Base-by-base conservation (phyloP, 306 rosid genomes). In the Quercus cerris region DNA sequence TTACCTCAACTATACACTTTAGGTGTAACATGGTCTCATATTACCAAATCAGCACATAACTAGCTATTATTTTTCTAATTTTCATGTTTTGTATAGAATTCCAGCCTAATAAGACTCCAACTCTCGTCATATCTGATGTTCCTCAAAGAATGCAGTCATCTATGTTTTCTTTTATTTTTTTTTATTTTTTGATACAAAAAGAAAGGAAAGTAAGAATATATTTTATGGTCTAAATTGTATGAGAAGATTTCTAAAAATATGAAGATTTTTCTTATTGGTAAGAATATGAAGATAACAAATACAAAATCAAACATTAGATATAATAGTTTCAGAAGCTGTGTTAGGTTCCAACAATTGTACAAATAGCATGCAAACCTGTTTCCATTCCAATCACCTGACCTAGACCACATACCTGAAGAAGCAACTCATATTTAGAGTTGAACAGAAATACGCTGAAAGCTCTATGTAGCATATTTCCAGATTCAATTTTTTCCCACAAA, bases 391-490 rank as follows among this genome's bases (percentile, higher is more conserved):
- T 78, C 33, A 62, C 75, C 64, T 68, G 61, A 79, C 15, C 70
- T n/a, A 20, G 75, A 75, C 19, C 10, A 52, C 79, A 14, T 84
- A 96, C 99, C 99, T 96, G 99, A 80, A 96, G 98, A 82, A 96
- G 98, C 87, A 96, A 75, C 87, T 96, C 97, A 68, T 84, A 85
- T 83, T 96, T 96, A 62, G 98, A 81, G 93, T 96, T 96, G 78
- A 96, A 96, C 81, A 96, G 79, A 84, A 96, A 96, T 72, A 96
- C 99, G 58, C 99, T 96, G 86, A 96, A 96, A 82, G 99, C 98
- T 73, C 98, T 87, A 75, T 96, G 99, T 51, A 96, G 89, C 94
- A 87, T 75, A 78, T 91, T 93, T 80, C 85, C 94, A 75, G 94
- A 74, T 84, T 96, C 97, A 81, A 96, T 93, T 88, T 93, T 96